Percentiles rank a stretch among this genome's conserved stretches.
Evolutionary conservation across 164 flowering plant genomes (phyloP).

Genomic region (Magnolia kwangsiensis): DNA sequence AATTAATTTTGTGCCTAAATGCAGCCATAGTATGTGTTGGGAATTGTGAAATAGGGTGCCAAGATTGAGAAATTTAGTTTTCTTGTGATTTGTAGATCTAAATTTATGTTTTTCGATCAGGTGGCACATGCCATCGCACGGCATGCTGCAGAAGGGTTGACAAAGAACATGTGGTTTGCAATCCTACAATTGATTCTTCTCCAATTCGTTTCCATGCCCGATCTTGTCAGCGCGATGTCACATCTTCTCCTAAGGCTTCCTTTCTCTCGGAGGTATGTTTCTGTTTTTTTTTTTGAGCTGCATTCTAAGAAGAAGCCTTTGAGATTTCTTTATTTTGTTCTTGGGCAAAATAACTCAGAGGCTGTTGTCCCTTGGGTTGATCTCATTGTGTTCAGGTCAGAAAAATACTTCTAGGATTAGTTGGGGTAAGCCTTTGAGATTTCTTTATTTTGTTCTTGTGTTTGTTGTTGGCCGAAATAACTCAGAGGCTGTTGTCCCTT

Average conservation of each 20-base stretch:
- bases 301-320: background rate
- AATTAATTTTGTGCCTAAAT: background rate
- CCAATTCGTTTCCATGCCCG: slow-evolving; percentile 62
- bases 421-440: background rate
- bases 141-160: slow-evolving; percentile 69
- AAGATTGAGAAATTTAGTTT: background rate
- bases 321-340: background rate
- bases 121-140: slow-evolving; percentile 88
- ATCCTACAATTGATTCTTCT: slow-evolving; percentile 57
- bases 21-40: background rate
- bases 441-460: background rate
- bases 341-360: background rate
- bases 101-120: slow-evolving; percentile 29
- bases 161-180: slow-evolving; percentile 74
- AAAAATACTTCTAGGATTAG: no score
- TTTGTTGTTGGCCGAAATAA: background rate
- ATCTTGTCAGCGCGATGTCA: slow-evolving; percentile 65
- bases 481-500: background rate
- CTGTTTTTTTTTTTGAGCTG: background rate
- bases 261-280: slow-evolving; percentile 63
- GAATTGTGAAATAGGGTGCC: background rate
- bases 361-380: background rate
- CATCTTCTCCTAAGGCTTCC: slow-evolving; percentile 65
- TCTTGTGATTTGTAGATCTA: background rate
- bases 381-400: background rate